Conservation (phyloP, 192 early-diverging fungal species). For the Obelidium mucronatum region DNA sequence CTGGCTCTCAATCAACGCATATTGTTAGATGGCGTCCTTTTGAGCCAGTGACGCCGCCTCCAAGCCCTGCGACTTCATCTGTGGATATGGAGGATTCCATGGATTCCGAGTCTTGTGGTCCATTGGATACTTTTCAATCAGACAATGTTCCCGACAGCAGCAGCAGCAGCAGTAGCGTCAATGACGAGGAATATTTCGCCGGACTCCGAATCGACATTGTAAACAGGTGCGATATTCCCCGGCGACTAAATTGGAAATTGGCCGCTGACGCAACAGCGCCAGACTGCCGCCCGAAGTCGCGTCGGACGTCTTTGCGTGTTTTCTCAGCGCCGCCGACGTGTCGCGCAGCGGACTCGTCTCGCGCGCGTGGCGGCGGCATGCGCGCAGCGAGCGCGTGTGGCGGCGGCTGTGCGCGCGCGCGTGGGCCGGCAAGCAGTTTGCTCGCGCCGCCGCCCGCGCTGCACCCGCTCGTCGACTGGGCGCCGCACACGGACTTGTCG, state of each 20-base stretch:
- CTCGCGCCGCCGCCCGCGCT: constrained; percentile 31
- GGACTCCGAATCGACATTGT: constrained; percentile 18
- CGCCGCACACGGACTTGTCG: neutral
- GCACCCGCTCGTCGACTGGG: constrained; percentile 31
- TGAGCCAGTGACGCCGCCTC: too few species aligned
- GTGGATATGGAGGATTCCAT: too few species aligned
- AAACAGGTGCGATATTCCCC: constrained; percentile 1
- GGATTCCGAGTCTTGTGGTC: too few species aligned
- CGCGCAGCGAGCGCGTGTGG: constrained; percentile 8
- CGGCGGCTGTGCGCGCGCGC: neutral
- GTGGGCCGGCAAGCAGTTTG: constrained; percentile 18
- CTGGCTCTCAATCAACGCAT: too few species aligned
- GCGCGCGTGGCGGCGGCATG: constrained; percentile 1
- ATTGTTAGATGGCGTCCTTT: too few species aligned
- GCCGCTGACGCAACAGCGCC: neutral
- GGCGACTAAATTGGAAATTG: neutral
- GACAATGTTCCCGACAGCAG: too few species aligned
- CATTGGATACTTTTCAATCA: too few species aligned
- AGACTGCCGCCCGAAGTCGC: constrained; percentile 23
- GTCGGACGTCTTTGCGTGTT: neutral
- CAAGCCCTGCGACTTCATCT: too few species aligned
- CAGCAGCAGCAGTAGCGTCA: too few species aligned
- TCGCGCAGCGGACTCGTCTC: constrained; percentile 16
- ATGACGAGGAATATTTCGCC: too few species aligned
- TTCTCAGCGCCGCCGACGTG: neutral